Percentiles rank a stretch among this genome's conserved stretches.
Evolutionary conservation across 768 basidiomycete genomes (phyloP).

Genomic region (Hygrophoropsis aurantiaca): DNA sequence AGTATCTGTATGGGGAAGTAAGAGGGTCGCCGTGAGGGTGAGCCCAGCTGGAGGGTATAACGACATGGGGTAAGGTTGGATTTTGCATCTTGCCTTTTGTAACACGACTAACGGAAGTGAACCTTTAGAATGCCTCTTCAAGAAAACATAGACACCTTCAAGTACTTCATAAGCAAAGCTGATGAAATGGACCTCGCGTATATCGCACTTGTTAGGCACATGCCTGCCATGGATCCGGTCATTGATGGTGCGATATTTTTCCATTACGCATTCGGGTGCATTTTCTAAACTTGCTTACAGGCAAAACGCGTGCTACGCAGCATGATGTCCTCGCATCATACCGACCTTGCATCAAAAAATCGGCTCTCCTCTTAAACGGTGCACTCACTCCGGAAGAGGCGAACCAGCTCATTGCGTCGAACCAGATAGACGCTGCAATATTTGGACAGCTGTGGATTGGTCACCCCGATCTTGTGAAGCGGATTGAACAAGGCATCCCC

Average conservation of each 20-base stretch:
- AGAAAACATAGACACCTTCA: constrained; percentile 42
- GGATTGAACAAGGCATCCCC: constrained; percentile 30
- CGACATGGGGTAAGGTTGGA: constrained; percentile 38
- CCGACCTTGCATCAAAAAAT: constrained; percentile 33
- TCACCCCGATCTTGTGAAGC: constrained; percentile 42
- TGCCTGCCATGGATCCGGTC: constrained; percentile 12
- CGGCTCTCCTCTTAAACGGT: constrained; percentile 39
- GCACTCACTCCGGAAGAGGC: constrained; percentile 38
- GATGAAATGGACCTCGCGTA: constrained; percentile 35
- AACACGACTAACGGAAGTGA: not conserved
- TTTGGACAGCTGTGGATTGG: constrained; percentile 39
- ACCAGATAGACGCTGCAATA: constrained; percentile 36
- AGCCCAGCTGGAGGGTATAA: constrained; percentile 46
- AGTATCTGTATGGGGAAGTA: constrained; percentile 39
- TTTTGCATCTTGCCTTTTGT: not conserved
- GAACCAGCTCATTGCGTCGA: constrained; percentile 31
- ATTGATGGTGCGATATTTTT: constrained; percentile 18
- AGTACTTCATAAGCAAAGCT: constrained; percentile 40
- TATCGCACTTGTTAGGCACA: constrained; percentile 22
- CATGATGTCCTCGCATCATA: constrained; percentile 43
- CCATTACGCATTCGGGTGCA: not conserved
- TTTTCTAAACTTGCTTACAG: constrained; percentile 6
- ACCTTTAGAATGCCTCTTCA: constrained; percentile 40
- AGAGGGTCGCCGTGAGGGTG: constrained; percentile 44
- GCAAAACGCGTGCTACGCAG: constrained; percentile 32